Percentiles rank a stretch among this genome's conserved stretches.
phyloP scores from a whole-genome alignment of 2,329 filamentous ascomycete genomes.

The Beauveria scarabaeidicola region DNA sequence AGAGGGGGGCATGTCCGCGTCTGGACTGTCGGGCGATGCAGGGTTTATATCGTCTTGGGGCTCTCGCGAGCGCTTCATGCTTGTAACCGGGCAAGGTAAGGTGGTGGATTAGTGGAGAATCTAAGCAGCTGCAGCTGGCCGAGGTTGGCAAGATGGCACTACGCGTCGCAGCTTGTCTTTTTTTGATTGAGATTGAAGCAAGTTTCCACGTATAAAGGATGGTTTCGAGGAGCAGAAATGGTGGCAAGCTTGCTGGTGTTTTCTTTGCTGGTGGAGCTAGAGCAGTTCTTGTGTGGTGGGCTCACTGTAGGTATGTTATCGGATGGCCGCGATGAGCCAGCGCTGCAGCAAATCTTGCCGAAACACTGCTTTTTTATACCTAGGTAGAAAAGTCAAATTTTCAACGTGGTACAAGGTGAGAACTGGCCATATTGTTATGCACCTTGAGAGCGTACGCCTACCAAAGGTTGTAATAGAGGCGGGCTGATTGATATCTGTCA shows the following conservation, averaged over 20 bases:
- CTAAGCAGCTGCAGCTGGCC: background rate
- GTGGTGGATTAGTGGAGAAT: slow-evolving; percentile 5
- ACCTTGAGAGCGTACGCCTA: background rate
- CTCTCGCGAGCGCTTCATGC: slow-evolving; percentile 58
- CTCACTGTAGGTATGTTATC: background rate
- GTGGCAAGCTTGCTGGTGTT: background rate
- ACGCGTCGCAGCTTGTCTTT: background rate
- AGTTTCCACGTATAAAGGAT: background rate
- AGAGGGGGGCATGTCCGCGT: slow-evolving; percentile 11
- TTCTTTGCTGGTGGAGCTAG: slow-evolving; percentile 1
- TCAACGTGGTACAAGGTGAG: background rate
- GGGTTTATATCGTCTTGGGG: slow-evolving; percentile 38
- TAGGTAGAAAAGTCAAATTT: background rate
- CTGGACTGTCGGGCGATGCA: slow-evolving; percentile 16
- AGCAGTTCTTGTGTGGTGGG: background rate
- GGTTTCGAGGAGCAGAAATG: background rate
- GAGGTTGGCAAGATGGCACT: background rate
- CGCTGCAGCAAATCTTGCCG: background rate
- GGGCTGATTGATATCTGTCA: no score
- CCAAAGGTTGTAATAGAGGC: background rate
- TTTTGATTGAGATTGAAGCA: no score
- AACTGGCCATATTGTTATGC: background rate
- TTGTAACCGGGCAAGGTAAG: background rate
- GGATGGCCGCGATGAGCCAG: background rate
- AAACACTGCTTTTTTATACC: background rate